Percentiles rank a stretch among this genome's conserved stretches.
Evolutionary conservation across 1,284 basidiomycete species (phyloP).

Genomic region (Trichosporon sp.): DNA sequence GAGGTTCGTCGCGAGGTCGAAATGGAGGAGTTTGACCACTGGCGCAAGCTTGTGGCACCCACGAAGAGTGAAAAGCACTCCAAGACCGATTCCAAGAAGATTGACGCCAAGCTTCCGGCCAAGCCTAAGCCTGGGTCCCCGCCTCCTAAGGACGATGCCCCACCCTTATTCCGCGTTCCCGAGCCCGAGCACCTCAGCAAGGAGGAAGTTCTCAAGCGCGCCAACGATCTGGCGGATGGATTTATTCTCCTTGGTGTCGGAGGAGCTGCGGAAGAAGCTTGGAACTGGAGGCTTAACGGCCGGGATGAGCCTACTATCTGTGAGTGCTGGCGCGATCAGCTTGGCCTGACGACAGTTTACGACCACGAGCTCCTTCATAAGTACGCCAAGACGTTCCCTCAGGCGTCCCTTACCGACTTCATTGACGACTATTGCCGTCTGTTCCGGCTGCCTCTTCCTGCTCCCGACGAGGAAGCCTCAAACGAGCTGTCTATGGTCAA

Average conservation of each 20-base stretch:
- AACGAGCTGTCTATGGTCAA: constrained; percentile 12
- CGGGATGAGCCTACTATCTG: constrained; percentile 65
- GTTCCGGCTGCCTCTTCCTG: constrained; percentile 54
- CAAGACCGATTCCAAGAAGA: constrained; percentile 5
- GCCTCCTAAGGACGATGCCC: constrained; percentile 3
- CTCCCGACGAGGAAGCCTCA: constrained; percentile 51
- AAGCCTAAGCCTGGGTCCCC: constrained; percentile 2
- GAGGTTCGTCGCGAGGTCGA: constrained; percentile 38
- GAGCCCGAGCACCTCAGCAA: constrained; percentile 53
- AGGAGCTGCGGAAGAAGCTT: constrained; percentile 37
- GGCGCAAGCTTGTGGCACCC: constrained; percentile 36
- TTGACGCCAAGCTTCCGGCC: not conserved
- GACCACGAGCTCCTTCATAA: constrained; percentile 60
- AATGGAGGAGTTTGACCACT: constrained; percentile 42
- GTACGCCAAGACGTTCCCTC: constrained; percentile 67
- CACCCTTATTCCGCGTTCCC: constrained; percentile 25
- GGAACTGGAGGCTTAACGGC: constrained; percentile 65
- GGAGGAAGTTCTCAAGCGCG: constrained; percentile 42
- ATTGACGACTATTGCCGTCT: constrained; percentile 66
- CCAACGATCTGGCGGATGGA: constrained; percentile 45
- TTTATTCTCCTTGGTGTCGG: constrained; percentile 45
- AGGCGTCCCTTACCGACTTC: constrained; percentile 57
- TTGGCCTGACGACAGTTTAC: constrained; percentile 55
- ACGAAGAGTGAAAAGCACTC: constrained; percentile 12
- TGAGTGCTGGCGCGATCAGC: constrained; percentile 44